Percentiles rank a stretch among this genome's conserved stretches.
These are phyloP conservation scores for Torulaspora indica DNA, from an alignment of 805 yeast genomes.

Conservation along the genomic window DNA sequence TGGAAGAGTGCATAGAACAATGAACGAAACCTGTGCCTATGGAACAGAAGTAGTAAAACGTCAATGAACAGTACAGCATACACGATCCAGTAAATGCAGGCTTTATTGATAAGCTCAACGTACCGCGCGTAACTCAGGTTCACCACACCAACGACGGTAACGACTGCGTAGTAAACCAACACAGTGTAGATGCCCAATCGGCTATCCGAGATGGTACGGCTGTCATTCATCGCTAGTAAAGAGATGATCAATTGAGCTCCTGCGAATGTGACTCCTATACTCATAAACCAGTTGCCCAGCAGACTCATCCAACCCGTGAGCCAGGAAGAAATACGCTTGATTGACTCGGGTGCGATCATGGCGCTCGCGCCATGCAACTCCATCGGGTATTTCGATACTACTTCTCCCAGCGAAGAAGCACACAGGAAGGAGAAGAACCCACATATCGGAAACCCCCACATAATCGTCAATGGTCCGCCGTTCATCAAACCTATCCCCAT, in stretches of 20 bases:
- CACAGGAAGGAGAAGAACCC: constrained; percentile 60
- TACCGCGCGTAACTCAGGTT: constrained; percentile 56
- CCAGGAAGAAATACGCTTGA: constrained; percentile 63
- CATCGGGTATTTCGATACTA: constrained; percentile 70
- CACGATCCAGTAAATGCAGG: constrained; percentile 72
- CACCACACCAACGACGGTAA: constrained; percentile 55
- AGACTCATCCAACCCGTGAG: constrained; percentile 72
- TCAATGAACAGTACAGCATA: constrained; percentile 67
- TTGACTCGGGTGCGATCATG: constrained; percentile 54
- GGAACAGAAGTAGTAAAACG: constrained; percentile 51
- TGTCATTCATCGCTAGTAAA: constrained; percentile 57
- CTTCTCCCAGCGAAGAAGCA: constrained; percentile 70
- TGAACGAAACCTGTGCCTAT: constrained; percentile 53
- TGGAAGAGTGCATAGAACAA: constrained; percentile 54
- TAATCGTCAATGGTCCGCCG: constrained; percentile 72
- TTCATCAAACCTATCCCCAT: constrained; percentile 65
- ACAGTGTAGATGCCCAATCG: constrained; percentile 51
- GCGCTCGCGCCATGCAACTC: constrained; percentile 77
- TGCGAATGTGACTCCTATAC: constrained; percentile 66
- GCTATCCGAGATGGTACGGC: constrained; percentile 47
- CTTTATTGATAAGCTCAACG: constrained; percentile 58
- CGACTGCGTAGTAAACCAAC: constrained; percentile 50
- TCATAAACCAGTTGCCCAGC: constrained; percentile 74
- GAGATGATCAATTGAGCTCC: constrained; percentile 72
- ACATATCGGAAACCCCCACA: constrained; percentile 70